Base-by-base conservation (phyloP, 2,329 filamentous ascomycete genomes). In the Teratosphaeria nubilosa region DNA sequence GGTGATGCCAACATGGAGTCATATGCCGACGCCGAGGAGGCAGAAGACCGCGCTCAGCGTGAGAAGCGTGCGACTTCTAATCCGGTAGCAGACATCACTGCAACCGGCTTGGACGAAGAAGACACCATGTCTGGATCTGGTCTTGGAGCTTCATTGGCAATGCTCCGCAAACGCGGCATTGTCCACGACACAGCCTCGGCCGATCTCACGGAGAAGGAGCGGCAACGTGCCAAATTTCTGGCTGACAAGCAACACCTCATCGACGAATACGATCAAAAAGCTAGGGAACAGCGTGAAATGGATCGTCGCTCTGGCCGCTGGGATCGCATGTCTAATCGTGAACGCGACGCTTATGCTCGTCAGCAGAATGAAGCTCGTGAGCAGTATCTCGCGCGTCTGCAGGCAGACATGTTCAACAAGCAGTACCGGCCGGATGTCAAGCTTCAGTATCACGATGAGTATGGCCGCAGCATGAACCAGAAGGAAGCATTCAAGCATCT, bases 401-500 rank as follows among this genome's bases (percentile, higher is more conserved):
- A 95, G 72, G 89, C 90, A 1, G 89, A 95, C 62, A 82, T 95
- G 63, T 97, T 92, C 78, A 87, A 87, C 68, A 83, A 85, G 59
- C 86, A 88, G 63, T 97, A 97, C 78, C 90, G 89, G 74, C 94
- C 94, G 5, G 90, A 88, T 65, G 88, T 99, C 32, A 84, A 96
- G 69, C 81, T 99, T 64, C 90, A 88, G 70, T 96, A 99, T 69
- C 84, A 88, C 51, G 94, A 99, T 71, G 92, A 96, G 57, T 83
- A 86, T 70, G 94, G 95, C 10, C 85, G 94, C 16, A 75, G 81
- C 59, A 88, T 99, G 80, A 89, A 90, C 72, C 84, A 87, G 72
- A 99, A 99, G 77, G 94, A 97, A 72, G 95, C 94, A 0, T 99
- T 99, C 80, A 97, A 97, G 78, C 87, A 96, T 70, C 81, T 99